A percentile compares a stretch with the other conserved stretches of the same genome.
Conservation (phyloP, 2,329 filamentous ascomycete genomes). For the Aspergillus sp. region DNA sequence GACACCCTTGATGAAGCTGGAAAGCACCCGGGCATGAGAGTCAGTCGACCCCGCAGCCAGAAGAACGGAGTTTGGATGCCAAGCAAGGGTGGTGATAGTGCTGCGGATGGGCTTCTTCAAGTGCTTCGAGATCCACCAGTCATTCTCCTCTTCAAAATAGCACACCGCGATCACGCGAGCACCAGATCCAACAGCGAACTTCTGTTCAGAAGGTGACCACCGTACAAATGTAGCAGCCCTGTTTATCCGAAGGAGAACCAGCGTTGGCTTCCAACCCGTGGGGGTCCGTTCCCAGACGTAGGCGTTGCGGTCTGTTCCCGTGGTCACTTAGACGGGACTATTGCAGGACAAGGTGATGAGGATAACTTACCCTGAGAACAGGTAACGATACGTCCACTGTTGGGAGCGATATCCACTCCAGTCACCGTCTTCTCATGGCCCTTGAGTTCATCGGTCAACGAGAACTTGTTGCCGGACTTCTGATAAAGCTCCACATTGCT, state of each 20-base stretch:
- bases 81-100: conserved; percentile 90
- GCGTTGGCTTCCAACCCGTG: conserved; percentile 90
- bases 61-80: conserved; percentile 97
- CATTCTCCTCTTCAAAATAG: conserved; percentile 99
- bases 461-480: conserved; percentile 71
- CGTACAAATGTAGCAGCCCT: conserved; percentile 94
- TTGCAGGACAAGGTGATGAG: background rate
- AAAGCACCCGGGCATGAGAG: conserved; percentile 92
- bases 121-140: conserved; percentile 99
- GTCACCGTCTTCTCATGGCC: conserved; percentile 98
- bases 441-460: conserved; percentile 86
- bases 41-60: conserved; percentile 95
- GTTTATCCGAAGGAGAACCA: conserved; percentile 96
- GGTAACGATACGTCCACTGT: conserved; percentile 89
- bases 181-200: conserved; percentile 95
- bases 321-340: conserved; percentile 7
- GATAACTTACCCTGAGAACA: conserved; percentile 79
- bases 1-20: conserved; percentile 92
- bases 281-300: conserved; percentile 97
- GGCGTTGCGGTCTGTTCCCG: conserved; percentile 79
- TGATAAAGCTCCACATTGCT: conserved; percentile 86
- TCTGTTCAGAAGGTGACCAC: conserved; percentile 95
- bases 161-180: conserved; percentile 94
- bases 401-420: conserved; percentile 90
- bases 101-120: conserved; percentile 98